Evolutionary conservation across 192 early-diverging fungal species (phyloP), one percentile per base, ranked within the genome.

Genomic region (Diversispora eburnea): DNA sequence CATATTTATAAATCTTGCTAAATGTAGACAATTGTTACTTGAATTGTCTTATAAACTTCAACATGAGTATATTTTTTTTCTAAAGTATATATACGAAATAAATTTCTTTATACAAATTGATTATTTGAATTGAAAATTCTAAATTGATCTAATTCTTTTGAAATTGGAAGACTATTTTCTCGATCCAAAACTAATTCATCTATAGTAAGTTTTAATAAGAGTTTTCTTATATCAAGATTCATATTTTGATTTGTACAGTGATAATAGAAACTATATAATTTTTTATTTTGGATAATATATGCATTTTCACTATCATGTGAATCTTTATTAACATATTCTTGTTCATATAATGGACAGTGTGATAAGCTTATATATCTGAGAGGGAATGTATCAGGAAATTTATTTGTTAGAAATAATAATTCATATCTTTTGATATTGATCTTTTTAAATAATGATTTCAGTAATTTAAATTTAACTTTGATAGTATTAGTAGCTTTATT

Each of bases 261-360:
- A 15, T 43, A 67, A 46, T 67, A 67, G 47, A 33, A 67, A 20
- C n/a, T 19, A 67, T 67, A 47, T 33, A 5, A 47, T 67, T 67
- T 67, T 49, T 67, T 67, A 67, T 67, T 67, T 33, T 2, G 25
- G 25, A 1, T 33, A 33, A 33, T 2, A 33, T 33, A 33, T 33
- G 25, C 2, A 33, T 67, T 22, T 15, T n/a, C 25, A 33, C 25
- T 33, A 33, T 33, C 25, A 33, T 33, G 25, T 33, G 25, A 33
- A 33, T 33, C 25, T 33, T 33, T 33, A 33, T 33, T 33, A 33
- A 0, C 25, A 33, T 33, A 33, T 33, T 33, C 25, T 33, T 2
- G 25, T 33, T 33, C 25, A 33, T 2, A 33, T 33, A 33, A 33
- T 33, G 25, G 25, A 2, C 2, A 33, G 25, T 33, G 25, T 2